Evolutionary conservation across 1,284 basidiomycete species (phyloP).

Genomic region (Trametes hirsuta): DNA sequence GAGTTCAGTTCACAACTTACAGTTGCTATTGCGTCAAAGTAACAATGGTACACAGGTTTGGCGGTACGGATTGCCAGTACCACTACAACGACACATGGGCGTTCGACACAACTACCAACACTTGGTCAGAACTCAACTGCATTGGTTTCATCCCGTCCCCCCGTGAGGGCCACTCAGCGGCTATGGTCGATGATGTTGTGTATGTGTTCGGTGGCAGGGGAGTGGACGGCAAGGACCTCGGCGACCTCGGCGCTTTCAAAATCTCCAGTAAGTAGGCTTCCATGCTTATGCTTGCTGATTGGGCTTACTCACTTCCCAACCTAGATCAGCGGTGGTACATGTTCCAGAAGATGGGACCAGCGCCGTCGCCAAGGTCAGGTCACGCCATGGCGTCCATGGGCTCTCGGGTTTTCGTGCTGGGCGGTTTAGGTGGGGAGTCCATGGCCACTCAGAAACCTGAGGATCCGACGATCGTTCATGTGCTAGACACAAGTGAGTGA

Average conservation of each 20-base stretch:
- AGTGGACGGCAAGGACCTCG: conserved; percentile 93
- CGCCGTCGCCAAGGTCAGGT: conserved; percentile 89
- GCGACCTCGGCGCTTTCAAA: conserved; percentile 94
- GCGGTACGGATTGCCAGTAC: conserved; percentile 97
- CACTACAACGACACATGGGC: conserved; percentile 99
- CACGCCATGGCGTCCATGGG: conserved; percentile 95
- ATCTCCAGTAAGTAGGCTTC: conserved; percentile 78
- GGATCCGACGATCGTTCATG: conserved; percentile 84
- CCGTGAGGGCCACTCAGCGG: conserved; percentile 95
- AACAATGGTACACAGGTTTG: conserved; percentile 65
- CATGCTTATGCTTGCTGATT: background rate
- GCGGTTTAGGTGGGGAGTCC: conserved; percentile 87
- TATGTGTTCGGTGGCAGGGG: conserved; percentile 97
- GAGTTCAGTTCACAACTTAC: conserved; percentile 34
- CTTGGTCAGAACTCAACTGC: conserved; percentile 94
- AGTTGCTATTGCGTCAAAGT: conserved; percentile 7
- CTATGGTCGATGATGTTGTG: conserved; percentile 91
- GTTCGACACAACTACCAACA: conserved; percentile 83
- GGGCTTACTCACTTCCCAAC: conserved; percentile 1
- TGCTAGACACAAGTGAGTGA: conserved; percentile 90
- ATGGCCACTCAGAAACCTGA: conserved; percentile 76
- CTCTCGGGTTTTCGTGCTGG: conserved; percentile 88
- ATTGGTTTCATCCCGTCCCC: conserved; percentile 98
- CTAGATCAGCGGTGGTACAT: conserved; percentile 88
- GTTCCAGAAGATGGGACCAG: conserved; percentile 99